Base-by-base conservation (phyloP, 208 protist species). In the Endotrypanum monterogeii region DNA sequence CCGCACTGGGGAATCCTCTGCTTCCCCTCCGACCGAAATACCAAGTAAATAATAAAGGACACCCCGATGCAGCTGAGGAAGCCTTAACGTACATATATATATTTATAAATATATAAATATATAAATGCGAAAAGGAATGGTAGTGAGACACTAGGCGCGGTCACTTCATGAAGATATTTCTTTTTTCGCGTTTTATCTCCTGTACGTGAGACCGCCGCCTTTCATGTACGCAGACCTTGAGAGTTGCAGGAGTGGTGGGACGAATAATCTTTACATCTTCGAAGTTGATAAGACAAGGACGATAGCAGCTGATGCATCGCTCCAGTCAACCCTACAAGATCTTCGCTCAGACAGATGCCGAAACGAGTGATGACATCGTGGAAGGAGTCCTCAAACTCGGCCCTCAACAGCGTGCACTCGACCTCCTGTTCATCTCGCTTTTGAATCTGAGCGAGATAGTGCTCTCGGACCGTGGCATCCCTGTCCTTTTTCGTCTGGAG, bases 261-360 rank as follows among this genome's bases (percentile, higher is more conserved):
- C 2, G 77, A 39, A 46, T 73, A 70, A 20, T 82, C 77, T 54
- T 79, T 58, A 52, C 76, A 85, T 54, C 83, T 81, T 37, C 80
- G 74, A 41, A 78, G 71, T 46, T 88, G 84, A 52, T 85, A 88
- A 2, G 80, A 80, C 5, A 83, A 56, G 0, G 73, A 12, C 5
- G 77, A 79, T n/a, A 85, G 74, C 18, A 85, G 44, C 32, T 35
- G 16, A 55, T 85, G 77, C 0, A 78, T 3, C 11, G 54, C 23
- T 41, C 35, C 63, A 16, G 62, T 55, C 3, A 85, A 8, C 60
- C 62, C 74, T 8, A 37, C 52, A 44, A 79, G 61, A 60, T 85
- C 84, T 18, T 79, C 67, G 48, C 71, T 71, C 54, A 83, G 68
- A 3, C 39, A 57, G 3, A 7, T 20, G 7, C 75, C 74, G 0